A percentile compares a stretch with the other conserved stretches of the same genome.
Conservation (phyloP, 768 basidiomycete genomes). For the Polyporus arcularius region DNA sequence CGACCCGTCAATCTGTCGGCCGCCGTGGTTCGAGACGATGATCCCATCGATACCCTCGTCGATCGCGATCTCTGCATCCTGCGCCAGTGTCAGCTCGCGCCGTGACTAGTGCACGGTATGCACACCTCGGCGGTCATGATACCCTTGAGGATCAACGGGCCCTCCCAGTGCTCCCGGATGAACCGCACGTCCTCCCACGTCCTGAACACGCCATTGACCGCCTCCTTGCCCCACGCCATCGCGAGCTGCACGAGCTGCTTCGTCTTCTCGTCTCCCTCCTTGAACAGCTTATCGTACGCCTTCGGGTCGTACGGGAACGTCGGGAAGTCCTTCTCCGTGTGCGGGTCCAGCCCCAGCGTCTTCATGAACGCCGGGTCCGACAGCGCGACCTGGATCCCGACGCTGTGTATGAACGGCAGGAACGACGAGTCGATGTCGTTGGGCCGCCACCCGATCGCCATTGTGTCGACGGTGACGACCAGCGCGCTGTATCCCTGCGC, state of each 20-base stretch:
- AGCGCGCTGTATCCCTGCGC: conserved; percentile 66
- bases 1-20: conserved; percentile 77
- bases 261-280: conserved; percentile 50
- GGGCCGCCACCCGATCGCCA: conserved; percentile 73
- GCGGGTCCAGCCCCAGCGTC: conserved; percentile 47
- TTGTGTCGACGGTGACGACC: conserved; percentile 80
- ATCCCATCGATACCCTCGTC: conserved; percentile 70
- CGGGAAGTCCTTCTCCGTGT: conserved; percentile 38
- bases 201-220: conserved; percentile 61
- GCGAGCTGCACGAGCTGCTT: conserved; percentile 49
- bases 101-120: not conserved
- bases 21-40: conserved; percentile 81
- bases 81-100: not conserved
- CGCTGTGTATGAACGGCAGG: conserved; percentile 66
- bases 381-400: conserved; percentile 65
- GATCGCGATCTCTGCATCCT: conserved; percentile 71
- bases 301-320: conserved; percentile 62
- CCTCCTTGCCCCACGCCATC: conserved; percentile 61
- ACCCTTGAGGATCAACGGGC: conserved; percentile 76
- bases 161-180: conserved; percentile 73
- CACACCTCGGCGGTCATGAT: conserved; percentile 64
- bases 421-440: conserved; percentile 68
- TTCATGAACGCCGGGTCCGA: conserved; percentile 83
- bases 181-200: conserved; percentile 74
- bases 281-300: conserved; percentile 42